Evolutionary conservation across 139 green algal species (phyloP).

Genomic region (Micractinium sp.): DNA sequence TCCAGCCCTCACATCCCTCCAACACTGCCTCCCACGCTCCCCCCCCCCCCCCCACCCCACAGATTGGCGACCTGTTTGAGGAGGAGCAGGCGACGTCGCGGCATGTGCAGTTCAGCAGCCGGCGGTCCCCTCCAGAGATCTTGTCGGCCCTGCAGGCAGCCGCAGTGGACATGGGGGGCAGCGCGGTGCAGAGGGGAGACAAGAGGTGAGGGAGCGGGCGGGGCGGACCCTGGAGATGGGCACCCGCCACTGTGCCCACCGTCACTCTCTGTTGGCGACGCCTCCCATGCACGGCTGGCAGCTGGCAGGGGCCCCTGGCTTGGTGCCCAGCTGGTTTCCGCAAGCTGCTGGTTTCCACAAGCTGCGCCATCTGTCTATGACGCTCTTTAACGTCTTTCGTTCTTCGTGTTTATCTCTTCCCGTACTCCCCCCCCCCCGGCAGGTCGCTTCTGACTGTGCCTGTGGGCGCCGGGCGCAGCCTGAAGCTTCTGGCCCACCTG

Average conservation of each 20-base stretch:
- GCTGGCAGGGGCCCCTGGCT: too few species aligned
- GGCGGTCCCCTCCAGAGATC: conserved; percentile 5
- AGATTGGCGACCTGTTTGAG: conserved; percentile 41
- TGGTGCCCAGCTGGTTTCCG: too few species aligned
- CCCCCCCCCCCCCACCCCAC: neutral
- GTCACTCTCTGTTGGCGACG: too few species aligned
- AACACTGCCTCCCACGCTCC: neutral
- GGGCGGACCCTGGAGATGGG: neutral
- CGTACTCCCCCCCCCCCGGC: neutral
- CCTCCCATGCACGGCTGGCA: too few species aligned
- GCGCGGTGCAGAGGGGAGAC: neutral
- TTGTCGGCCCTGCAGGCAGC: conserved; percentile 11
- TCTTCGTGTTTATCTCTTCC: too few species aligned
- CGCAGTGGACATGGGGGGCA: conserved; percentile 27
- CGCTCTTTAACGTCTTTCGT: too few species aligned
- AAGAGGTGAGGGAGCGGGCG: neutral
- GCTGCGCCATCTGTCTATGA: neutral
- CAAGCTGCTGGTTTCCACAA: too few species aligned
- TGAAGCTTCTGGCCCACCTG: conserved; percentile 22
- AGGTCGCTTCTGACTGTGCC: conserved; percentile 12
- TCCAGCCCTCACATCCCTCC: too few species aligned
- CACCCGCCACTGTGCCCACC: too few species aligned
- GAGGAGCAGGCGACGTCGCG: conserved; percentile 7
- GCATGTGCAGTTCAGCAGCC: conserved; percentile 50
- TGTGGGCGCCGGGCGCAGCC: neutral